Percentiles rank a stretch among this genome's conserved stretches.
Evolutionary conservation across 192 early-diverging fungal species (phyloP).

Genomic region (Backusella tarrabulga): DNA sequence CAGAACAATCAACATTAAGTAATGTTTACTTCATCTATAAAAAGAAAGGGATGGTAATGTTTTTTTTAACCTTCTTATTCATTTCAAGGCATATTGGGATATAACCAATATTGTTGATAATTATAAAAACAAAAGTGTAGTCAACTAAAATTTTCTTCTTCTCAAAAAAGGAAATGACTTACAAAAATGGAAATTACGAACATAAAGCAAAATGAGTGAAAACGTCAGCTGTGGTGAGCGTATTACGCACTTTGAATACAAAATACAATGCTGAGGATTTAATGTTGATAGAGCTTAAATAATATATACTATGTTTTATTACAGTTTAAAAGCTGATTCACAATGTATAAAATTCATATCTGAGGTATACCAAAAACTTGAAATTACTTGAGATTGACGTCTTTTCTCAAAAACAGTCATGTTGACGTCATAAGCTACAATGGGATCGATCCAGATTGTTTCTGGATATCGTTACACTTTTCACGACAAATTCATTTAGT

Average conservation of each 20-base stretch:
- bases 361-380: no score
- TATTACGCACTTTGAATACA: background rate
- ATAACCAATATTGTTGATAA: background rate
- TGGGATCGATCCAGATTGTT: no score
- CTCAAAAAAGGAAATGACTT: slow-evolving; percentile 4
- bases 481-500: no score
- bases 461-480: no score
- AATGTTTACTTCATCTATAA: background rate
- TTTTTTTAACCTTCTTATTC: no score
- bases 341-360: background rate
- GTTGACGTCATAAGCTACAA: no score
- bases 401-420: no score
- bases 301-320: background rate
- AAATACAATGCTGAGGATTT: background rate
- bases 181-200: background rate
- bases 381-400: no score
- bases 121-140: background rate
- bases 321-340: background rate
- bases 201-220: background rate
- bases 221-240: background rate
- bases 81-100: background rate
- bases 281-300: background rate
- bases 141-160: background rate
- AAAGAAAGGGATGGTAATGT: no score
- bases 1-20: background rate